Conservation (phyloP, 768 basidiomycete genomes). For the Phallus indusiatus region DNA sequence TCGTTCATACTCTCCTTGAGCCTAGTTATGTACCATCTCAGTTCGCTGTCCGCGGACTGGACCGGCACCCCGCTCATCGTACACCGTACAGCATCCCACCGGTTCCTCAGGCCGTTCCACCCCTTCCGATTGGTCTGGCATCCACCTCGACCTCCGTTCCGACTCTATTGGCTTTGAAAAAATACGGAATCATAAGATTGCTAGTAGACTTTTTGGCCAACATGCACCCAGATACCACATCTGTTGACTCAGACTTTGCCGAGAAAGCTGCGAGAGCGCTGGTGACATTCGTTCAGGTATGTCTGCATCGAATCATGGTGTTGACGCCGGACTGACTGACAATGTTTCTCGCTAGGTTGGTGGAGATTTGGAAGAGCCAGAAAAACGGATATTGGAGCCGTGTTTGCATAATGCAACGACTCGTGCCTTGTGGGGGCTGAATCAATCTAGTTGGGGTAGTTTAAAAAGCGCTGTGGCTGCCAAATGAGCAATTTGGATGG, state of each 20-base stretch:
- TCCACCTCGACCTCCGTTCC: slow-evolving; percentile 45
- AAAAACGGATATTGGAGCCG: neutral
- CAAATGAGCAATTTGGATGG: too few relatives aligned
- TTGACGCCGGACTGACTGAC: too few relatives aligned
- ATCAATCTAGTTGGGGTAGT: neutral
- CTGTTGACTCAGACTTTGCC: slow-evolving; percentile 49
- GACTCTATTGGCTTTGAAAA: slow-evolving; percentile 39
- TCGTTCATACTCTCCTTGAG: slow-evolving; percentile 59
- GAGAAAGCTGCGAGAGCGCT: slow-evolving; percentile 34
- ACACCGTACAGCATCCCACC: neutral
- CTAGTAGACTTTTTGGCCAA: slow-evolving; percentile 42
- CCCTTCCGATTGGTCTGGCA: slow-evolving; percentile 39
- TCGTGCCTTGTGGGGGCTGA: neutral
- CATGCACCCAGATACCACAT: slow-evolving; percentile 56
- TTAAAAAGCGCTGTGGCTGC: too few relatives aligned
- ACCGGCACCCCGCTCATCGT: neutral
- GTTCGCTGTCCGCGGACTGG: neutral
- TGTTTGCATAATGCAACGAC: neutral
- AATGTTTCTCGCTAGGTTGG: too few relatives aligned
- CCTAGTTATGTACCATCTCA: slow-evolving; percentile 23
- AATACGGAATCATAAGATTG: slow-evolving; percentile 36
- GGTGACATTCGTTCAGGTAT: slow-evolving; percentile 1
- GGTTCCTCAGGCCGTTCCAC: too few relatives aligned
- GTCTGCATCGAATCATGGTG: neutral
- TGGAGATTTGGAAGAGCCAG: neutral